These are phyloP conservation scores for Biscogniauxia sp. DNA, from an alignment of 2,329 filamentous ascomycete species.

Conservation along the genomic window DNA sequence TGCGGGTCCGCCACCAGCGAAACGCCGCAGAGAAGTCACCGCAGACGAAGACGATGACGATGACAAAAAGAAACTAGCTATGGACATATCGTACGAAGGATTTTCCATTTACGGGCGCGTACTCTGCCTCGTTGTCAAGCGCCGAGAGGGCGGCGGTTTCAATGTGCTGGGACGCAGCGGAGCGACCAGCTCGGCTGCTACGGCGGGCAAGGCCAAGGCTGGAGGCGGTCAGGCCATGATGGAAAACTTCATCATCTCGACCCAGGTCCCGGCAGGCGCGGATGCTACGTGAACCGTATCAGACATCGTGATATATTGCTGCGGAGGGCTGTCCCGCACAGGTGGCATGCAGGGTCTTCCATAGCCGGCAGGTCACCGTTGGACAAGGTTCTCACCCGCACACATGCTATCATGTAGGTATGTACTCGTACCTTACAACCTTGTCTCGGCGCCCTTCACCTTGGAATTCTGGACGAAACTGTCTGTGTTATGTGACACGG, in stretches of 20 bases:
- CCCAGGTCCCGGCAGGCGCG: constrained; percentile 57
- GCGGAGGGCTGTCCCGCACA: constrained; percentile 9
- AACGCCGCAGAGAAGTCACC: constrained; percentile 42
- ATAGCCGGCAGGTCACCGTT: background rate
- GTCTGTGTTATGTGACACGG: background rate
- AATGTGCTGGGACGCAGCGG: constrained; percentile 32
- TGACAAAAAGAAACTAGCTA: constrained; percentile 87
- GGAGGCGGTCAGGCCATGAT: constrained; percentile 64
- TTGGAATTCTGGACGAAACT: background rate
- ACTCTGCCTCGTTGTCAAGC: constrained; percentile 83
- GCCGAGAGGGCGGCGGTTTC: constrained; percentile 57
- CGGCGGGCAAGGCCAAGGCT: constrained; percentile 28
- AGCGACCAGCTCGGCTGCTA: constrained; percentile 25
- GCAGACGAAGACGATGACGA: constrained; percentile 42
- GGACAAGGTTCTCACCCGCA: background rate
- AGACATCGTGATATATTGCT: background rate
- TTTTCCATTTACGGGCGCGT: constrained; percentile 95
- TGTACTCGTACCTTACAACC: background rate
- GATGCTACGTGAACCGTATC: constrained; percentile 28
- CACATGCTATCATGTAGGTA: too few species aligned
- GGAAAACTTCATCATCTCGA: constrained; percentile 82
- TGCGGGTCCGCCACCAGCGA: constrained; percentile 43
- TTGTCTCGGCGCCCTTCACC: background rate
- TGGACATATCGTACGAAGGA: constrained; percentile 88
- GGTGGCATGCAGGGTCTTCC: constrained; percentile 15